Base-by-base conservation (phyloP, 176 grass and related monocot genomes). In the Triticum monococcum region DNA sequence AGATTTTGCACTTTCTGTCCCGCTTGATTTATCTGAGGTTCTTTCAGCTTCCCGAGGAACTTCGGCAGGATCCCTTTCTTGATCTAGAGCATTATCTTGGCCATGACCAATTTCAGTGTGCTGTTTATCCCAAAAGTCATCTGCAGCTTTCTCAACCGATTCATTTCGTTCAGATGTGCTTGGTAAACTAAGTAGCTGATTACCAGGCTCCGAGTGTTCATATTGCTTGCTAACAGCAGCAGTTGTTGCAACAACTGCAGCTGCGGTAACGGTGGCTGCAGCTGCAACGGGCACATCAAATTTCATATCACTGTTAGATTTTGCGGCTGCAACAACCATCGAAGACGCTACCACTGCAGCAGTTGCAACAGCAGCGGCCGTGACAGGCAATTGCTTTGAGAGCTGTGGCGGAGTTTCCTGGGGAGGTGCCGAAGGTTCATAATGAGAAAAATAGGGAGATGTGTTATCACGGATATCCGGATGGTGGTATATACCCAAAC, bases 301-400 rank as follows among this genome's bases (percentile, higher is more conserved):
- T 62, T 91, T 96, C 69, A 97, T 74, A 46, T 99, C 97, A 20
- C 64, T 87, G 23, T 87, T 99, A 45, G 88, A 94, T 86, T 93
- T 97, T 85, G 92, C 89, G 5, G 97, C 97, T 56, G 94, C 97
- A 54, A 89, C 97, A 91, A 99, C 92, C 94, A 99, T 96, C 3
- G 97, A 97, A 64, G 97, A 97, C 3, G 92, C 97, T 79, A 99
- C 97, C 24, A 99, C 94, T 64, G 97, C 97, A 87, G 97, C 92
- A 81, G 97, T 99, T 83, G 97, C 97, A 86, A 92, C 97, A 83
- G 94, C 97, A 79, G 97, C 94, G 82, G 96, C 96, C 6, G 95
- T 92, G 67, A 98, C 93, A 69, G 96, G 96, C 90, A 93, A 84
- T 79, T 98, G 90, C 72, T 91, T 91, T 82, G 82, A 66, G 81